A percentile compares a stretch with the other conserved stretches of the same genome.
phyloP scores from a whole-genome alignment of 129 eudicot species.

The Chrysanthemum lavandulifolium region DNA sequence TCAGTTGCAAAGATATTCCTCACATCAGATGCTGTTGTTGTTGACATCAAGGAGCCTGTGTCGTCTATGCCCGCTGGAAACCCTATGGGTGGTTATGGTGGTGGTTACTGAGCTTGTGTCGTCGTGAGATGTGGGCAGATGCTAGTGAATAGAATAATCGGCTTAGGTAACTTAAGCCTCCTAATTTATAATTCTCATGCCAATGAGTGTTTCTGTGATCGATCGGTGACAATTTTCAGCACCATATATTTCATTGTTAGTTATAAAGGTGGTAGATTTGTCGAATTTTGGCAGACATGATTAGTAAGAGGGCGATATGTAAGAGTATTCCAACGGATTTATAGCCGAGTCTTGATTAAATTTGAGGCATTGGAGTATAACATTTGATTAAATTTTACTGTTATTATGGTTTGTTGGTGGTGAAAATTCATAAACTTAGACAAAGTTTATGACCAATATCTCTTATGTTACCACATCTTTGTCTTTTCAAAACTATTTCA shows the following conservation, averaged over 20 bases:
- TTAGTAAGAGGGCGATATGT: background rate
- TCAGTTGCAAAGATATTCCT: too few species aligned
- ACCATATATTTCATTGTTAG: background rate
- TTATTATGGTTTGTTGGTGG: background rate
- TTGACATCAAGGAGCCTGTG: too few species aligned
- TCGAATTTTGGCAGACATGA: background rate
- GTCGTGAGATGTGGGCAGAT: constrained; percentile 1
- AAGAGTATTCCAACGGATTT: background rate
- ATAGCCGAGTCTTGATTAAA: background rate
- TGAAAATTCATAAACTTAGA: too few species aligned
- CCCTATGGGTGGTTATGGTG: too few species aligned
- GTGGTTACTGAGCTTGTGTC: constrained; percentile 26
- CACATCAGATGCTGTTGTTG: too few species aligned
- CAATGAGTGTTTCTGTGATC: background rate
- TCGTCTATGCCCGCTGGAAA: too few species aligned
- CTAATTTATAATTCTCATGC: background rate
- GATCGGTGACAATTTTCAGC: background rate
- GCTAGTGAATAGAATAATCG: background rate
- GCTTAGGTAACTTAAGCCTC: background rate
- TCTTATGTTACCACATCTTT: too few species aligned
- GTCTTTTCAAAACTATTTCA: too few species aligned
- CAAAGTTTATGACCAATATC: too few species aligned
- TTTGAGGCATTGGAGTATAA: background rate
- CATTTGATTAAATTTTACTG: background rate
- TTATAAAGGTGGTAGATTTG: background rate